phyloP scores from a whole-genome alignment of 345 rosid species.

The Pseudoturritis turrita region DNA sequence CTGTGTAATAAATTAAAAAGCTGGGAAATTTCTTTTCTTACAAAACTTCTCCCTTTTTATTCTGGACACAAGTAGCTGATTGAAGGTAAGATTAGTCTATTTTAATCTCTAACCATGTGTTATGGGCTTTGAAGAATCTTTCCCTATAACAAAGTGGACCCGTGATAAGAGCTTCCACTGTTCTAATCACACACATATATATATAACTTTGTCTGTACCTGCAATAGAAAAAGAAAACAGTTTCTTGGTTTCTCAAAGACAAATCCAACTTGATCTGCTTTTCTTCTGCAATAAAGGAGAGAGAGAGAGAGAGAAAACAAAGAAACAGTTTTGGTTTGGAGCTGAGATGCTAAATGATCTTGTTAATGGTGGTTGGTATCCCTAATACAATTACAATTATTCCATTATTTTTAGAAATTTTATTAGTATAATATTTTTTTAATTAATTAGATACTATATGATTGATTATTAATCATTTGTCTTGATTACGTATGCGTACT shows the following conservation, averaged over 20 bases:
- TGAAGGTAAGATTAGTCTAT: slow-evolving; percentile 11
- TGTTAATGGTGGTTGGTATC: slow-evolving; percentile 12
- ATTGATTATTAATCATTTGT: slow-evolving; percentile 8
- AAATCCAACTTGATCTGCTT: slow-evolving; percentile 18
- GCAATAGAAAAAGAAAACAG: background rate
- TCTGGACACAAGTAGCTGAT: slow-evolving; percentile 2
- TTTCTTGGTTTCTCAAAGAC: slow-evolving; percentile 11
- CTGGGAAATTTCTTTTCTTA: background rate
- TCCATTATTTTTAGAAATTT: background rate
- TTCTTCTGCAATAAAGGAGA: slow-evolving; percentile 3
- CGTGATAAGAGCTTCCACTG: slow-evolving; percentile 31
- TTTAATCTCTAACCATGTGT: slow-evolving; percentile 12
- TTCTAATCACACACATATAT: slow-evolving; percentile 14
- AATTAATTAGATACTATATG: background rate
- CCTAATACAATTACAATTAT: background rate
- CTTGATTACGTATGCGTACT: slow-evolving; percentile 22
- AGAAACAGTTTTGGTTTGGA: background rate
- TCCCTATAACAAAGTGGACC: slow-evolving; percentile 23
- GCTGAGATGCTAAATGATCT: background rate
- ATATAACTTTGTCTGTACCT: slow-evolving; percentile 7
- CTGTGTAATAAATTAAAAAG: background rate
- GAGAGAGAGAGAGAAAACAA: background rate
- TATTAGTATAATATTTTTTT: background rate
- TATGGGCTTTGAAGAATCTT: slow-evolving; percentile 10
- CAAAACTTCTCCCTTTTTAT: slow-evolving; percentile 11